Evolutionary conservation across 805 yeast species (phyloP), one percentile per base, ranked within the genome.

Genomic region (Hagleromyces aurorensis): DNA sequence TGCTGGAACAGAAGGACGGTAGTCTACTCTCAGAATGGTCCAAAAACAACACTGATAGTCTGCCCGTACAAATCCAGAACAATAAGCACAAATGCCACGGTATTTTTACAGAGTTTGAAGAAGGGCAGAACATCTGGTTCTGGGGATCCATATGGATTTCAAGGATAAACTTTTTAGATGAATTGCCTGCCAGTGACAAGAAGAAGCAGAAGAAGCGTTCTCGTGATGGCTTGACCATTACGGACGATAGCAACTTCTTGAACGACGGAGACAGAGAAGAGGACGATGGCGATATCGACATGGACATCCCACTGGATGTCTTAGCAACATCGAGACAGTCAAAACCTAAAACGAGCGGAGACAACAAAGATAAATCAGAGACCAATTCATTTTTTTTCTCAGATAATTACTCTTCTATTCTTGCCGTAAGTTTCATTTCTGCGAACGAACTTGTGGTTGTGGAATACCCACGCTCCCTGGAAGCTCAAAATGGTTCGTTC

Each of bases 141-240:
- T 86, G 83, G 72, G 94, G 96, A 2, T 67, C 81, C 13, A 71
- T 71, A 29, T 89, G 95, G 94, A 42, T 87, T 10, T 70, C 79
- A 4, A 81, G 70, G 52, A 68, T 89, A 28, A 89, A 89, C 53
- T 57, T 82, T 40, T 53, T 67, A 6, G 50, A 65, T 30, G 72
- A 78, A 46, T 54, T 76, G 29, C 79, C 83, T 9, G 55, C 67
- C 30, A 53, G 40, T 20, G 52, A 42, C 10, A 38, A 50, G 22
- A 56, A 46, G 46, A 50, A 50, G 20, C 40, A 50, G 9, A 55
- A 51, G 39, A 63, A 64, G 41, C 62, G 64, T 44, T 43, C 48
- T 25, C 63, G 68, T 48, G 64, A 67, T 38, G 66, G 68, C 10
- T 44, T 61, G 17, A 52, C 64, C n/a, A 52, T 63, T 32, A 61